Conservation (phyloP, 2,329 filamentous ascomycete species). For the Cladosporium sp. region DNA sequence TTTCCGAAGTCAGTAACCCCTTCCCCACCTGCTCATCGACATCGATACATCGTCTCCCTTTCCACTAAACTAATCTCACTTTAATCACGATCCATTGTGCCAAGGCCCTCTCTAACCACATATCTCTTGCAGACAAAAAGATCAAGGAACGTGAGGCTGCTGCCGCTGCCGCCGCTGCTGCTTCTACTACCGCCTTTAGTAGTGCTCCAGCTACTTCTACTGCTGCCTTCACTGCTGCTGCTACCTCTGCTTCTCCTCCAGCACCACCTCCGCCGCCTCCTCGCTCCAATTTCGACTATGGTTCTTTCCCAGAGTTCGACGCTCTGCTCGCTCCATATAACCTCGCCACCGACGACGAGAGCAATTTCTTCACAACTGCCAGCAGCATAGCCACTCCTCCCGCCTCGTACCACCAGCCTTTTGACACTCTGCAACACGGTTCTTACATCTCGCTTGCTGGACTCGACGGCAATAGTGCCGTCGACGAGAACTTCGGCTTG, state of each 20-base stretch:
- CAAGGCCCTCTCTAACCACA: background rate
- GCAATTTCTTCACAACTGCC: background rate
- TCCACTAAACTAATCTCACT: background rate
- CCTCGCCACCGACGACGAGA: background rate
- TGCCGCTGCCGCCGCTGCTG: background rate
- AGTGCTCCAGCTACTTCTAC: background rate
- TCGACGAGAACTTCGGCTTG: background rate
- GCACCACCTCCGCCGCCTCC: background rate
- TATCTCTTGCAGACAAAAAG: background rate
- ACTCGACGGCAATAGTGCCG: background rate
- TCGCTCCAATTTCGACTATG: background rate
- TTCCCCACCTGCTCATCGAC: background rate
- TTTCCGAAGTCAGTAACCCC: background rate
- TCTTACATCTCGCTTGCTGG: background rate
- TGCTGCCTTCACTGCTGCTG: background rate
- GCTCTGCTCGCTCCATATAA: background rate
- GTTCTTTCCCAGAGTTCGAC: background rate
- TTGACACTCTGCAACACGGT: background rate
- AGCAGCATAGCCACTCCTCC: background rate
- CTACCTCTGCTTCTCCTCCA: background rate
- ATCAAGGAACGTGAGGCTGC: constrained; percentile 1
- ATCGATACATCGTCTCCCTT: background rate
- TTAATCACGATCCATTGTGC: background rate
- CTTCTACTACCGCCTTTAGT: background rate
- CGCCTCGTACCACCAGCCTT: background rate